phyloP scores from a whole-genome alignment of 2,329 filamentous ascomycete species.

The Ceratocystis cubensis region DNA sequence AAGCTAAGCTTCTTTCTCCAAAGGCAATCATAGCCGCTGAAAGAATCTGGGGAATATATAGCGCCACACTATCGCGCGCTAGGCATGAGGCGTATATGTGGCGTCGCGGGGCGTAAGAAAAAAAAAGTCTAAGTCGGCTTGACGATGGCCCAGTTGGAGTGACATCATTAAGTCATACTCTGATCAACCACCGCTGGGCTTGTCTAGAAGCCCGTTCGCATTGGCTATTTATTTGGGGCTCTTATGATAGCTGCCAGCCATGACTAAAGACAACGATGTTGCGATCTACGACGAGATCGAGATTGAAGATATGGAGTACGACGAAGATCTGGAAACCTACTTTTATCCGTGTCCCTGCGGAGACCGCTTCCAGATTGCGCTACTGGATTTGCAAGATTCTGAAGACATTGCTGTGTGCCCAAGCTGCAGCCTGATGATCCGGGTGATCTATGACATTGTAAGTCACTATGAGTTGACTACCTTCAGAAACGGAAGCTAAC shows the following conservation, averaged over 20 bases:
- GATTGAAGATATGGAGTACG: constrained; percentile 96
- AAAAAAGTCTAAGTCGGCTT: background rate
- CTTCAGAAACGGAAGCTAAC: background rate
- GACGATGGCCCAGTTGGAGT: background rate
- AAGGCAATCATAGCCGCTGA: background rate
- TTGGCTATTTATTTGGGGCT: too few relatives aligned
- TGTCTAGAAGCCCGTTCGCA: too few relatives aligned
- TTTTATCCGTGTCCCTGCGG: constrained; percentile 95
- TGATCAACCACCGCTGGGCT: too few relatives aligned
- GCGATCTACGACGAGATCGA: constrained; percentile 95
- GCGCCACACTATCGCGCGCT: background rate
- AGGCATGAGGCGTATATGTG: background rate
- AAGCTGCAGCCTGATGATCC: constrained; percentile 92
- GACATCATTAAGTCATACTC: too few relatives aligned
- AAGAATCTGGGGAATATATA: background rate
- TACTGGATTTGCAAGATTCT: constrained; percentile 74
- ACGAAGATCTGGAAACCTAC: constrained; percentile 71
- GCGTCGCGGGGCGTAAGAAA: constrained; percentile 6
- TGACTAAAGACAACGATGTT: constrained; percentile 43
- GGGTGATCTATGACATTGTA: constrained; percentile 82
- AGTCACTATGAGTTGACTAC: constrained; percentile 25
- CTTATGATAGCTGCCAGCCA: background rate
- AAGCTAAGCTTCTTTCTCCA: background rate
- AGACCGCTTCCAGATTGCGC: constrained; percentile 84
- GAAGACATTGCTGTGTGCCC: constrained; percentile 95